These are phyloP conservation scores for Cladorrhinum samala DNA, from an alignment of 495 filamentous ascomycete genomes.

Conservation along the genomic window DNA sequence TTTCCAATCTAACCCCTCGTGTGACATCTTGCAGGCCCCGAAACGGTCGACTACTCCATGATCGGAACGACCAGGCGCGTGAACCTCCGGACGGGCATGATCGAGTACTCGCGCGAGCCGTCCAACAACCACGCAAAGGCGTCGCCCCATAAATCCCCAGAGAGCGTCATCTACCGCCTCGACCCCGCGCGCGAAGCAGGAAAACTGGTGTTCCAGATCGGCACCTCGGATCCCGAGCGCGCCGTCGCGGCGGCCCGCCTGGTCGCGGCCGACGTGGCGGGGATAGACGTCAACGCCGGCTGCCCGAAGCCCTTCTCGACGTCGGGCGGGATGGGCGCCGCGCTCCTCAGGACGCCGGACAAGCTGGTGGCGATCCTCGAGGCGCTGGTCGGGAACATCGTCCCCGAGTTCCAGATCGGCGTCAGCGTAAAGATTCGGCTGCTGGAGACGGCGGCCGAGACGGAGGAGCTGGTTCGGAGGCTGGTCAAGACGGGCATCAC, in stretches of 20 bases:
- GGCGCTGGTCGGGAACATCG: constrained; percentile 72
- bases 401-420: constrained; percentile 69
- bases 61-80: constrained; percentile 74
- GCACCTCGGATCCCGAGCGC: constrained; percentile 69
- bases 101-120: constrained; percentile 75
- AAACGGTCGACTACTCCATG: constrained; percentile 84
- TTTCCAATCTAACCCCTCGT: neutral
- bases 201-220: constrained; percentile 82
- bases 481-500: constrained; percentile 83
- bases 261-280: constrained; percentile 78
- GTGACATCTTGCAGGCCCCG: constrained; percentile 56
- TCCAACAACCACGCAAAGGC: constrained; percentile 56
- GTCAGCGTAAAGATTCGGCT: constrained; percentile 94
- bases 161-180: constrained; percentile 76
- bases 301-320: constrained; percentile 97
- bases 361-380: constrained; percentile 73
- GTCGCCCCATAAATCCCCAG: constrained; percentile 38
- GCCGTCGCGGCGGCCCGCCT: constrained; percentile 79
- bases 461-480: constrained; percentile 64
- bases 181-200: constrained; percentile 67
- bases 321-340: constrained; percentile 88
- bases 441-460: constrained; percentile 66
- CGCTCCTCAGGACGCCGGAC: constrained; percentile 76
- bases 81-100: constrained; percentile 64
- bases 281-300: constrained; percentile 95